These are phyloP conservation scores for Penicillium herquei DNA, from an alignment of 495 filamentous ascomycete species.

Conservation along the genomic window DNA sequence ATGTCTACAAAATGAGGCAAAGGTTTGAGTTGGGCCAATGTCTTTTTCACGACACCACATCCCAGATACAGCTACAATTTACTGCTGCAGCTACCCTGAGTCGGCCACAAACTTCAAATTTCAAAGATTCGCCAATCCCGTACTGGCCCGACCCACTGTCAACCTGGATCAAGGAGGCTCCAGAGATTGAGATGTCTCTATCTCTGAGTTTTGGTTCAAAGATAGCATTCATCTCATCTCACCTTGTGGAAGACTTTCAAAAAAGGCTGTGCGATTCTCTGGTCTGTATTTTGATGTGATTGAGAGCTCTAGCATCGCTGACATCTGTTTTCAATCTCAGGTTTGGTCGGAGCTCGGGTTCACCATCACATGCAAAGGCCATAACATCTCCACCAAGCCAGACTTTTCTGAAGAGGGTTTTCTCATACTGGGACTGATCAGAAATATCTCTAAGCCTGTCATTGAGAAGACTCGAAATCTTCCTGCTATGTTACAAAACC, in stretches of 20 bases:
- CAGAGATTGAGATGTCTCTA: conserved; percentile 27
- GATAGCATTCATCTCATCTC: background rate
- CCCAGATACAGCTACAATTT: conserved; percentile 17
- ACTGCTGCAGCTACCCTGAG: conserved; percentile 9
- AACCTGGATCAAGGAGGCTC: conserved; percentile 33
- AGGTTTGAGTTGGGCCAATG: conserved; percentile 18
- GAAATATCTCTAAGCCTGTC: background rate
- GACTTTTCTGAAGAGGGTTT: conserved; percentile 2
- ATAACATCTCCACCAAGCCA: background rate
- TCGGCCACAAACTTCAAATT: background rate
- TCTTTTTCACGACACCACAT: conserved; percentile 7
- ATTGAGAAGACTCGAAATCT: conserved; percentile 7
- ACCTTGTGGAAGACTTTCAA: conserved; percentile 19
- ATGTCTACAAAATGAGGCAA: conserved; percentile 10
- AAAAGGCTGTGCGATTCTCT: conserved; percentile 26
- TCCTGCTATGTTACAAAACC: conserved; percentile 17
- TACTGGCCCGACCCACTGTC: conserved; percentile 8
- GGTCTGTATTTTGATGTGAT: conserved; percentile 12
- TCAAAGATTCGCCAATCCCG: background rate
- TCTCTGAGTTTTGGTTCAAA: conserved; percentile 9
- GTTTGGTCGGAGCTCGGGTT: conserved; percentile 38
- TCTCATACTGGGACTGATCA: conserved; percentile 29
- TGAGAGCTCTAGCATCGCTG: background rate
- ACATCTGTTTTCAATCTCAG: conserved; percentile 14
- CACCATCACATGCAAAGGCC: conserved; percentile 21